Percentiles rank a stretch among this genome's conserved stretches.
Conservation (phyloP, 2,329 filamentous ascomycete genomes). For the Exophiala aquamarina region DNA sequence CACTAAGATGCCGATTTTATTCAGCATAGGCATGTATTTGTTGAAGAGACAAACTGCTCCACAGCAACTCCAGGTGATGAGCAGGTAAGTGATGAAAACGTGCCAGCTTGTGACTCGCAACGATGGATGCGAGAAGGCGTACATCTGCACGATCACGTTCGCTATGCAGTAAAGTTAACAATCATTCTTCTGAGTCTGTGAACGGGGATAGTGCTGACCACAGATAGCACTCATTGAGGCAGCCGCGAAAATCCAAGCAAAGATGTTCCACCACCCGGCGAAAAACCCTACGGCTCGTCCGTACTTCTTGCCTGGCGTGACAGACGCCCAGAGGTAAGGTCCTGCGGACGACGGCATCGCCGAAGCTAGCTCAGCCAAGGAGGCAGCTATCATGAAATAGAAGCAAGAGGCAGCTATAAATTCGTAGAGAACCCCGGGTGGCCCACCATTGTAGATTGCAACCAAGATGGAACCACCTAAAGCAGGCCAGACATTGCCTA, state of each 20-base stretch:
- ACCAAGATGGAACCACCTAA: slow-evolving; percentile 54
- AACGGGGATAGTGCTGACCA: slow-evolving; percentile 23
- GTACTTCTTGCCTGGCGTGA: slow-evolving; percentile 56
- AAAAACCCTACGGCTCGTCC: slow-evolving; percentile 51
- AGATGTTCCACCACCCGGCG: slow-evolving; percentile 45
- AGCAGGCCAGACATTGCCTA: slow-evolving; percentile 66
- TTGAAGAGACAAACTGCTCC: slow-evolving; percentile 43
- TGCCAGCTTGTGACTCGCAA: slow-evolving; percentile 55
- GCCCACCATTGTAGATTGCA: slow-evolving; percentile 54
- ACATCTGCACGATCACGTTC: too few relatives aligned
- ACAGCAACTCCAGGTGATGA: slow-evolving; percentile 25
- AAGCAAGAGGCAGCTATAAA: slow-evolving; percentile 53
- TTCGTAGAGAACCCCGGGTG: slow-evolving; percentile 63
- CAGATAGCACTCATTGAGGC: slow-evolving; percentile 60
- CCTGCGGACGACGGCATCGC: slow-evolving; percentile 61
- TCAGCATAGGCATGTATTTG: slow-evolving; percentile 32
- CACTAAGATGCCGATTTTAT: slow-evolving; percentile 44
- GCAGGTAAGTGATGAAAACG: slow-evolving; percentile 58
- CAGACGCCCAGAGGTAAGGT: slow-evolving; percentile 63
- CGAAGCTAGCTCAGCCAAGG: slow-evolving; percentile 61
- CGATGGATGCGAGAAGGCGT: slow-evolving; percentile 53
- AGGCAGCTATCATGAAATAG: slow-evolving; percentile 60
- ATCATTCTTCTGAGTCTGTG: too few relatives aligned
- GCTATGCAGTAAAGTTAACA: too few relatives aligned
- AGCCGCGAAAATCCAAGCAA: slow-evolving; percentile 62